phyloP scores from a whole-genome alignment of 495 filamentous ascomycete genomes.

The Venustampulla echinocandica region DNA sequence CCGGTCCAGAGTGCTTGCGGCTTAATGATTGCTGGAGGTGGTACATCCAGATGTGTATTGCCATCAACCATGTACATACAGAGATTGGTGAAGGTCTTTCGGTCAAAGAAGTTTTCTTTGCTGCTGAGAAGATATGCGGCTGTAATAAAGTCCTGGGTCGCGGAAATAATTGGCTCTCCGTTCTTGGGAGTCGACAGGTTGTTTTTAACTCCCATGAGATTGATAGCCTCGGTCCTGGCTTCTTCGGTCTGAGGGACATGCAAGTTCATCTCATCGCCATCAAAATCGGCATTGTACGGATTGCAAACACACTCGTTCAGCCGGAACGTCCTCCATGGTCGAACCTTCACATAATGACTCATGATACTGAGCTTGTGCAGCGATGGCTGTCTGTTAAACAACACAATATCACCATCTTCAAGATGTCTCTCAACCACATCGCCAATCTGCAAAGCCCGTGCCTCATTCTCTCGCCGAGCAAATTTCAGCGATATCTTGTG shows the following conservation, averaged over 20 bases:
- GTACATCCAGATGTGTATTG: slow-evolving; percentile 70
- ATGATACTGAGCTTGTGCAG: slow-evolving; percentile 98
- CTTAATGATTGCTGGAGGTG: slow-evolving; percentile 75
- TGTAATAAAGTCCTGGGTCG: slow-evolving; percentile 98
- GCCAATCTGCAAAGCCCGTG: slow-evolving; percentile 65
- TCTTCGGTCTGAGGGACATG: slow-evolving; percentile 98
- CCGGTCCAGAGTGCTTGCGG: slow-evolving; percentile 91
- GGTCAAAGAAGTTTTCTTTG: slow-evolving; percentile 89
- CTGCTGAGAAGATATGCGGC: slow-evolving; percentile 84
- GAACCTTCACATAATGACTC: slow-evolving; percentile 82
- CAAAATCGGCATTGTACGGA: slow-evolving; percentile 98
- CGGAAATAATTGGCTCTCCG: slow-evolving; percentile 95
- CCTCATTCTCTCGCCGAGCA: slow-evolving; percentile 55
- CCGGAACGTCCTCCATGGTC: slow-evolving; percentile 92
- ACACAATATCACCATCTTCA: slow-evolving; percentile 90
- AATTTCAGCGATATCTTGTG: slow-evolving; percentile 69
- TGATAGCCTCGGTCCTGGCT: slow-evolving; percentile 87
- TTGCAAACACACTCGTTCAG: slow-evolving; percentile 97
- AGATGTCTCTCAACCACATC: slow-evolving; percentile 92
- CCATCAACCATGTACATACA: slow-evolving; percentile 91
- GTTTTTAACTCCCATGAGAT: slow-evolving; percentile 96
- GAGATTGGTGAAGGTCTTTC: slow-evolving; percentile 75
- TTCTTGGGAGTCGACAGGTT: slow-evolving; percentile 94
- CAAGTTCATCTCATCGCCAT: slow-evolving; percentile 98
- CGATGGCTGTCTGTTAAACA: slow-evolving; percentile 97